Evolutionary conservation across 2,329 filamentous ascomycete species (phyloP), one percentile per base, ranked within the genome.

Genomic region (Paecilomyces niveus): DNA sequence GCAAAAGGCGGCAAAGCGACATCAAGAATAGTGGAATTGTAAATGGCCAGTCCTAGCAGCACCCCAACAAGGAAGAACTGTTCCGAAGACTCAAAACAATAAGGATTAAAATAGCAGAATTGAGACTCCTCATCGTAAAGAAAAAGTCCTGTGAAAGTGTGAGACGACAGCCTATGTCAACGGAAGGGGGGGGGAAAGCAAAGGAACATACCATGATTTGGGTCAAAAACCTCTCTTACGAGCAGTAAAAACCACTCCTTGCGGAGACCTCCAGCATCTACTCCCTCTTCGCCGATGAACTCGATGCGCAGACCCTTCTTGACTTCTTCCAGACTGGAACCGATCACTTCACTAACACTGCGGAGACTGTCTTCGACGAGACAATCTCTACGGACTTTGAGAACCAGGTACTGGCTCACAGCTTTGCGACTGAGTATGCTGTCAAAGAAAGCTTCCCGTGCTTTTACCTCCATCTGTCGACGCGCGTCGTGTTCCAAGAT

Each of bases 161-260:
- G 51, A 54, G 26, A 26, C 57, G 39, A 31, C 1, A 49, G 21
- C 3, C 31, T 29, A 15, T 10, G 33, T 32, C 35, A 22, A 18
- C 35, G 33, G 54, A 22, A 39, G 51, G 21, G 4, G 58, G n/a
- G 59, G 39, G 62, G 55, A 57, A 29, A 29, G 26, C 26, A 29
- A 29, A 6, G 26, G 51, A 35, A 76, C 85, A 67, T 81, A 92
- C 89, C 90, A 77, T 96, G 89, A 64, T 92, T 86, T 3, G 91
- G 91, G 67, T 95, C 92, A 74, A 96, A 96, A 32, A 97, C 87
- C 69, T 97, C 92, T 64, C 92, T 83, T 54, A 94, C 87, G 22
- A 97, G 82, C 59, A 96, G 82, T 55, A 96, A 76, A 70, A 97
- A 97, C 92, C 92, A 97, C 75, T 97, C 92, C 72, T 97, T 97